Percentiles rank a stretch among this genome's conserved stretches.
Evolutionary conservation across 2,329 filamentous ascomycete species (phyloP).

Genomic region (Daldinia sp.): DNA sequence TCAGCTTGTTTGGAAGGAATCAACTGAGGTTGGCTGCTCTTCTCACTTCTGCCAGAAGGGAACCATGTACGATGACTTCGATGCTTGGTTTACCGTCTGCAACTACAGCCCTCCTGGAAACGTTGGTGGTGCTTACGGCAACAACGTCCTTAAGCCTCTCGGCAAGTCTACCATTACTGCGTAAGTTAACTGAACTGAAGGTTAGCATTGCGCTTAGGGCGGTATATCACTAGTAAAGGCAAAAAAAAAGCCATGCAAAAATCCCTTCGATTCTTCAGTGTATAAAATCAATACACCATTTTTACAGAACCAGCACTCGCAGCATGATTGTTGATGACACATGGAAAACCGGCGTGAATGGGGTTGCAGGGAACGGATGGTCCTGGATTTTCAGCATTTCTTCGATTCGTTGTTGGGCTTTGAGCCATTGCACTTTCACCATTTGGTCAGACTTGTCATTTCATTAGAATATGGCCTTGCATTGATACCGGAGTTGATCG

Average conservation of each 20-base stretch:
- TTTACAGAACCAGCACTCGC: constrained; percentile 16
- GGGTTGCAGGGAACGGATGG: constrained; percentile 26
- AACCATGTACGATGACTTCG: constrained; percentile 57
- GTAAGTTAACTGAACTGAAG: constrained; percentile 26
- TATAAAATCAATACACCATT: constrained; percentile 35
- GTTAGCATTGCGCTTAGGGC: constrained; percentile 1
- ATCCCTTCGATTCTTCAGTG: constrained; percentile 33
- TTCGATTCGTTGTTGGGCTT: constrained; percentile 43
- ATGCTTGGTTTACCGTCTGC: constrained; percentile 83
- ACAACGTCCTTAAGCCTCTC: constrained; percentile 58
- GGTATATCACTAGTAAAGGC: constrained; percentile 20
- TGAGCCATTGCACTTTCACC: constrained; percentile 31
- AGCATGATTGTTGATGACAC: constrained; percentile 35
- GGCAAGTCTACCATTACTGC: constrained; percentile 45
- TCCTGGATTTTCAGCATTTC: constrained; percentile 25
- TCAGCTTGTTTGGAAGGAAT: constrained; percentile 75
- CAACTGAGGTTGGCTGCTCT: constrained; percentile 69
- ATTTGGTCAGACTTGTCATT: constrained; percentile 20
- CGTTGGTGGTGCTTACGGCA: constrained; percentile 58
- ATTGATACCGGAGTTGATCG: constrained; percentile 22
- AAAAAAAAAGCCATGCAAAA: constrained; percentile 5
- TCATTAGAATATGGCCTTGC: constrained; percentile 7
- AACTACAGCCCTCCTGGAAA: constrained; percentile 80
- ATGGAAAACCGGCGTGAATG: constrained; percentile 34
- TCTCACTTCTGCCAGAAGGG: constrained; percentile 62